These are phyloP conservation scores for Mikania micrantha DNA, from an alignment of 129 eudicot species.

Conservation along the genomic window DNA sequence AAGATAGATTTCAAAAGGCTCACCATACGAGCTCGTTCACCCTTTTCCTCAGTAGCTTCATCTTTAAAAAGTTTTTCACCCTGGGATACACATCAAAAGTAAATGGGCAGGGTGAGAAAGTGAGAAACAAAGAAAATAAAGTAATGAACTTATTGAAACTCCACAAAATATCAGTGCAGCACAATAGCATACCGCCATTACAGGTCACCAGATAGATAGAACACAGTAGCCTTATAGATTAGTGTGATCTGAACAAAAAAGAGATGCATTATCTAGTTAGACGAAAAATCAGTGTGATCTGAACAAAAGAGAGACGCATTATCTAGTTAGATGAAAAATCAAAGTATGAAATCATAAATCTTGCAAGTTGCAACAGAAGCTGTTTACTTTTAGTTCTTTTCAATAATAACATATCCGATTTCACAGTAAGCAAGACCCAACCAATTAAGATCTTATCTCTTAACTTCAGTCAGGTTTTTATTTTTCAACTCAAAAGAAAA, in stretches of 20 bases:
- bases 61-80: slow-evolving; percentile 68
- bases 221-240: neutral
- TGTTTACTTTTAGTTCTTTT: neutral
- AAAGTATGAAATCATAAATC: neutral
- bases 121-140: neutral
- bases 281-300: slow-evolving; percentile 4
- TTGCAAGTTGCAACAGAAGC: neutral
- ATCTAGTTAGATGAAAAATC: neutral
- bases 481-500: neutral
- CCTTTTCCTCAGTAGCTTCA: slow-evolving; percentile 99
- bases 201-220: neutral
- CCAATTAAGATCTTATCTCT: neutral
- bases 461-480: neutral
- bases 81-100: slow-evolving; percentile 23
- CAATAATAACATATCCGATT: neutral
- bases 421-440: neutral
- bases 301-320: neutral
- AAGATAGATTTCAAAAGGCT: slow-evolving; percentile 11
- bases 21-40: slow-evolving; percentile 98
- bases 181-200: slow-evolving; percentile 9
- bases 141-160: neutral
- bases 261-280: neutral
- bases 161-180: neutral
- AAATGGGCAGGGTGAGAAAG: neutral
- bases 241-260: slow-evolving; percentile 2